phyloP scores from a whole-genome alignment of 331 rosid species.

The Quercus tomentella region DNA sequence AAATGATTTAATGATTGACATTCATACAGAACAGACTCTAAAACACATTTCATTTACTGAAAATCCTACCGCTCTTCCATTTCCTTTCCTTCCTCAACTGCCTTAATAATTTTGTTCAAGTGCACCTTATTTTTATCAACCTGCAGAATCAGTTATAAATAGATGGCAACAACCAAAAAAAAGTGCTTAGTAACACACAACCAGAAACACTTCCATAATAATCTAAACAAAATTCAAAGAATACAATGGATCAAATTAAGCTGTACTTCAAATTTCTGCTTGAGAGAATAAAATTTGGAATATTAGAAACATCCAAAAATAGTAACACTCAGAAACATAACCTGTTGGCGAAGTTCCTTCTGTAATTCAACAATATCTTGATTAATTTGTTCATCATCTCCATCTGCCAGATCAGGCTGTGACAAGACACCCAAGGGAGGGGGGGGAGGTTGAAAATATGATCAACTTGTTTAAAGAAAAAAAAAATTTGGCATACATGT shows the following conservation, averaged over 20 bases:
- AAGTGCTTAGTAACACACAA: neutral
- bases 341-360: conserved; percentile 63
- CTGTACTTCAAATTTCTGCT: neutral
- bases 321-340: conserved; percentile 22
- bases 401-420: conserved; percentile 83
- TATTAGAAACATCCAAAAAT: neutral
- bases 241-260: neutral
- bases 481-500: neutral
- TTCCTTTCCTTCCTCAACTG: conserved; percentile 59
- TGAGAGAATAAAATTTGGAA: neutral
- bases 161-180: neutral
- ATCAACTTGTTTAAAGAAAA: neutral
- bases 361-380: conserved; percentile 61
- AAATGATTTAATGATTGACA: neutral
- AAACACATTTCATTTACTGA: conserved; percentile 18
- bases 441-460: conserved; percentile 9
- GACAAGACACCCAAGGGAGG: conserved; percentile 19
- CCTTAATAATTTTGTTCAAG: conserved; percentile 42
- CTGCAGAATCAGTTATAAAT: conserved; percentile 36
- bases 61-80: conserved; percentile 53
- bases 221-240: neutral
- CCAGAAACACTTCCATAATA: neutral
- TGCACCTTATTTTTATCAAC: conserved; percentile 51
- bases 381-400: conserved; percentile 62
- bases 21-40: conserved; percentile 2